Percentiles rank a stretch among this genome's conserved stretches.
Conservation (phyloP, 2,329 filamentous ascomycete genomes). For the Drechslera avenae region DNA sequence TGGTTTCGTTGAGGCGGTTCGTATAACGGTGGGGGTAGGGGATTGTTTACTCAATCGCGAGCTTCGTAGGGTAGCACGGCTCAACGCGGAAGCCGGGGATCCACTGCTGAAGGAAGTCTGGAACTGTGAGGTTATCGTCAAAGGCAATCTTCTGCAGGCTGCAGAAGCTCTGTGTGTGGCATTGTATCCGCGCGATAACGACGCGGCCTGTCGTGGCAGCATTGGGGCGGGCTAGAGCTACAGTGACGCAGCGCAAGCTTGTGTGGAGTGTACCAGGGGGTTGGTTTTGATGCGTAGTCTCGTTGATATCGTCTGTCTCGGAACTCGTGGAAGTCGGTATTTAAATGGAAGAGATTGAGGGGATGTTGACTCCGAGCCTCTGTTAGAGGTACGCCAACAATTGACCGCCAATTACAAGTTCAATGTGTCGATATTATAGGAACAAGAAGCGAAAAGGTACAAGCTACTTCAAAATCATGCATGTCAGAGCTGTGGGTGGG, state of each 20-base stretch:
- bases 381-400: constrained; percentile 12
- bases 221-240: constrained; percentile 23
- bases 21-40: constrained; percentile 24
- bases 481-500: constrained; percentile 1
- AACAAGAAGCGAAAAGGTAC: neutral
- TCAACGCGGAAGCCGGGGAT: constrained; percentile 20
- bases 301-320: no score
- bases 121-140: constrained; percentile 18
- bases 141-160: constrained; percentile 18
- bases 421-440: constrained; percentile 3
- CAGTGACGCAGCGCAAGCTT: constrained; percentile 8
- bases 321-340: neutral
- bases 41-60: constrained; percentile 22
- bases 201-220: constrained; percentile 39
- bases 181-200: constrained; percentile 35
- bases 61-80: constrained; percentile 32
- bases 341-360: no score
- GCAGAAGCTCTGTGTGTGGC: constrained; percentile 24
- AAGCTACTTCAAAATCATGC: neutral
- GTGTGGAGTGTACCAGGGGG: neutral
- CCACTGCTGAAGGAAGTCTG: constrained; percentile 38
- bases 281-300: no score
- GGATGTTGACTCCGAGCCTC: neutral
- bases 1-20: constrained; percentile 38
- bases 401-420: constrained; percentile 13